Evolutionary conservation across 2,329 filamentous ascomycete species (phyloP).

Genomic region (Epichloe glyceriae): DNA sequence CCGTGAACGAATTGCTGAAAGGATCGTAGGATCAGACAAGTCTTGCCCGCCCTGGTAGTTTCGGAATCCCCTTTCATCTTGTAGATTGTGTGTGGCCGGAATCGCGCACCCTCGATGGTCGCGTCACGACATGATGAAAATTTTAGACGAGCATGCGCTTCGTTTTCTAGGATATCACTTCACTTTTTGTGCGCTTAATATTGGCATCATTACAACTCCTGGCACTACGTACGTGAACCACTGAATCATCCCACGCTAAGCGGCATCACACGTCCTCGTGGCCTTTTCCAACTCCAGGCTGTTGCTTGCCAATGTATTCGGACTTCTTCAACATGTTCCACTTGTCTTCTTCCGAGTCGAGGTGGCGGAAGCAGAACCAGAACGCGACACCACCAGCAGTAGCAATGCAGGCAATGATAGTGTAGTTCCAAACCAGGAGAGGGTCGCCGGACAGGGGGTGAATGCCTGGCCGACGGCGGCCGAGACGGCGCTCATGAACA

Average conservation of each 20-base stretch:
- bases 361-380: constrained; percentile 53
- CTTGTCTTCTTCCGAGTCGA: constrained; percentile 55
- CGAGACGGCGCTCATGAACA: constrained; percentile 59
- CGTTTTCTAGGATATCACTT: background rate
- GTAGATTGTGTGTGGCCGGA: too few species aligned
- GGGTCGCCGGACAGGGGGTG: constrained; percentile 50
- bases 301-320: constrained; percentile 26
- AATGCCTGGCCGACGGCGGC: constrained; percentile 59
- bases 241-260: background rate
- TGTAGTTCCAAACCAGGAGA: constrained; percentile 61
- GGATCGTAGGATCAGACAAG: too few species aligned
- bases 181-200: background rate
- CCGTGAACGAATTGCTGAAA: too few species aligned
- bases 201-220: background rate
- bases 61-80: too few species aligned
- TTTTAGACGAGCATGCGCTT: background rate
- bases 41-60: too few species aligned
- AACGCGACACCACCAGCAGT: constrained; percentile 50
- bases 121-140: too few species aligned
- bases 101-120: too few species aligned
- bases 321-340: constrained; percentile 48
- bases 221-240: background rate
- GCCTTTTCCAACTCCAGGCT: constrained; percentile 20
- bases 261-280: constrained; percentile 4
- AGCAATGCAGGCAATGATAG: constrained; percentile 46